Percentiles rank a stretch among this genome's conserved stretches.
Evolutionary conservation across 352 stramenopile species (phyloP).

Genomic region (Pythium utonaiense): DNA sequence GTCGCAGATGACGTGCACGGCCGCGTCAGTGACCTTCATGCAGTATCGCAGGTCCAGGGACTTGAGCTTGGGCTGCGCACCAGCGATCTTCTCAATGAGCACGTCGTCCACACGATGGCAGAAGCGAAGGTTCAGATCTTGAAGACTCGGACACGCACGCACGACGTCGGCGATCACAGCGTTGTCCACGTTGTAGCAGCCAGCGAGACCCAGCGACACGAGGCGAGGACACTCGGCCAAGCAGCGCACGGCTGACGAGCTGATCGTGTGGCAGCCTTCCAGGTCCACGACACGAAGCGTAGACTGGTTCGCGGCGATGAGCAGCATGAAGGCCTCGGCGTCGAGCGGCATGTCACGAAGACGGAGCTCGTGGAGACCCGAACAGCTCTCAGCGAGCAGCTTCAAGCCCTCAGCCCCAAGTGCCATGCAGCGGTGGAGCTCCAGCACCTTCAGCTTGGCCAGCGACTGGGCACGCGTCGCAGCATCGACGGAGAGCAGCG

Average conservation of each 20-base stretch:
- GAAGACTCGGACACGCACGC: conserved; percentile 39
- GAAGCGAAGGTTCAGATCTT: conserved; percentile 72
- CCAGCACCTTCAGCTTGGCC: conserved; percentile 44
- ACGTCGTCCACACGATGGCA: conserved; percentile 83
- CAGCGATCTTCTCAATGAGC: conserved; percentile 54
- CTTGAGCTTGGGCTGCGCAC: conserved; percentile 41
- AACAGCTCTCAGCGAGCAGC: conserved; percentile 36
- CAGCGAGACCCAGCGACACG: conserved; percentile 59
- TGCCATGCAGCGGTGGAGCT: conserved; percentile 51
- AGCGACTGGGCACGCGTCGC: conserved; percentile 27
- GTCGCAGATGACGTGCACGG: conserved; percentile 52
- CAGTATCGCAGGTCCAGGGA: conserved; percentile 83
- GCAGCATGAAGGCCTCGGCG: conserved; percentile 35
- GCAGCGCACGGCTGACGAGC: conserved; percentile 39
- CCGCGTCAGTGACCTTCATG: conserved; percentile 81
- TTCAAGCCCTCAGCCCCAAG: conserved; percentile 42
- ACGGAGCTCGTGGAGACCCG: conserved; percentile 49
- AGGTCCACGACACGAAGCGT: conserved; percentile 69
- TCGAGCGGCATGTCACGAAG: conserved; percentile 75
- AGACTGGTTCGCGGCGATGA: conserved; percentile 41
- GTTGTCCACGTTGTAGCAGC: conserved; percentile 82
- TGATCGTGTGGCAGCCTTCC: conserved; percentile 73
- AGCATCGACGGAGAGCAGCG: conserved; percentile 29
- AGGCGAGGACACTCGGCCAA: conserved; percentile 46
- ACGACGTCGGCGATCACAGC: conserved; percentile 49